Conservation (phyloP, 768 basidiomycete genomes). For the Cantharellus cinnabarinus region DNA sequence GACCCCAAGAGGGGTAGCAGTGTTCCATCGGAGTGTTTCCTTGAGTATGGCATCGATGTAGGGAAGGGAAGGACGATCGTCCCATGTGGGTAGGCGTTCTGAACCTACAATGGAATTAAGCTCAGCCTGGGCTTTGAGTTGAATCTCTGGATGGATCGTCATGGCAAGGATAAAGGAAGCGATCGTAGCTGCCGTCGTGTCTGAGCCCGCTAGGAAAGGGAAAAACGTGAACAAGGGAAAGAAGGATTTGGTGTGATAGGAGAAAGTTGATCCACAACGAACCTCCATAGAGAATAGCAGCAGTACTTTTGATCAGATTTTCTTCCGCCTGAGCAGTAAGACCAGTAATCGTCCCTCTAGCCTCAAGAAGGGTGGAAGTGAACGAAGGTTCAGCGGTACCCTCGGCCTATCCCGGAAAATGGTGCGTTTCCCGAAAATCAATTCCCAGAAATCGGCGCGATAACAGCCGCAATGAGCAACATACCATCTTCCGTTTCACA, state of each 20-base stretch:
- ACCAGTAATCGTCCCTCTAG: background rate
- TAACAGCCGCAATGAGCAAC: background rate
- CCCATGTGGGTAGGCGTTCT: constrained; percentile 11
- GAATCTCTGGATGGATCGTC: constrained; percentile 11
- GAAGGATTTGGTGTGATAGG: background rate
- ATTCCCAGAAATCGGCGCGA: background rate
- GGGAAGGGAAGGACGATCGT: constrained; percentile 9
- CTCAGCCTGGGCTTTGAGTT: constrained; percentile 14
- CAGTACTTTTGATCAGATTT: background rate
- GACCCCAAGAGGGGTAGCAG: constrained; percentile 2
- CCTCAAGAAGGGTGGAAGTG: background rate
- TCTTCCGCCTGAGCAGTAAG: background rate
- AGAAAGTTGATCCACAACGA: background rate
- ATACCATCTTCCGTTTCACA: background rate
- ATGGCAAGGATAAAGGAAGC: constrained; percentile 7
- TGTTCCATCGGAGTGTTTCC: constrained; percentile 9
- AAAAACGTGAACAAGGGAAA: background rate
- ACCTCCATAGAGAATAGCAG: background rate
- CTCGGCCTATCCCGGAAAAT: background rate
- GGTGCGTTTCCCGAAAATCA: background rate
- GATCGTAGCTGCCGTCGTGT: constrained; percentile 2
- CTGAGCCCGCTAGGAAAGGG: background rate
- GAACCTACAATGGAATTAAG: constrained; percentile 12
- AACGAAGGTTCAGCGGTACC: background rate
- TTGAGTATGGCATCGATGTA: constrained; percentile 9